A percentile compares a stretch with the other conserved stretches of the same genome.
Evolutionary conservation across 768 basidiomycete genomes (phyloP).

Genomic region (Dendrothele bispora): DNA sequence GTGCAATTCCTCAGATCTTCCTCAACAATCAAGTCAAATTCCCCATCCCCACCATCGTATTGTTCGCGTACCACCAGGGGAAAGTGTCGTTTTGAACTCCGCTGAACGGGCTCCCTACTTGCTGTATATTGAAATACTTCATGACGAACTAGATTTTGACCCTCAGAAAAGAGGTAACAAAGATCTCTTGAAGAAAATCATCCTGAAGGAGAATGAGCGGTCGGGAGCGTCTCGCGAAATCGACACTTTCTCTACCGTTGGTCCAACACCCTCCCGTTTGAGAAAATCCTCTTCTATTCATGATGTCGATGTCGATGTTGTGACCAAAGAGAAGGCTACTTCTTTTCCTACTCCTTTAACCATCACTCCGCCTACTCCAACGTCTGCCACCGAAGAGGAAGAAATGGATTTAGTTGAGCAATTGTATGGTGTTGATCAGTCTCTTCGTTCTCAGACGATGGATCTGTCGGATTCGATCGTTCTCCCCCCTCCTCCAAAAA

Average conservation of each 20-base stretch:
- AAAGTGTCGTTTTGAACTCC: constrained; percentile 96
- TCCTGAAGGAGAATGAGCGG: constrained; percentile 61
- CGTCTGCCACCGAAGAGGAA: constrained; percentile 55
- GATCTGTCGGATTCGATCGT: constrained; percentile 86
- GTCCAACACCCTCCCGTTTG: constrained; percentile 15
- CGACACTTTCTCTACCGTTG: constrained; percentile 38
- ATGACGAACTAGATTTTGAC: constrained; percentile 91
- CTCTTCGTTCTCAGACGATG: constrained; percentile 65
- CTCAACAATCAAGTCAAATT: constrained; percentile 32
- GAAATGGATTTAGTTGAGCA: constrained; percentile 98
- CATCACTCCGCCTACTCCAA: constrained; percentile 20
- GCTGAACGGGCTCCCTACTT: constrained; percentile 95
- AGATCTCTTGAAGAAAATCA: constrained; percentile 79
- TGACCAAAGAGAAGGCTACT: constrained; percentile 26
- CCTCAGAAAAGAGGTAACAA: constrained; percentile 80
- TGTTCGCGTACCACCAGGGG: constrained; percentile 95
- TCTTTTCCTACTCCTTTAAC: constrained; percentile 18
- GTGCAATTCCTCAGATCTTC: constrained; percentile 72
- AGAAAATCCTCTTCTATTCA: constrained; percentile 20
- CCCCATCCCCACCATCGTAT: constrained; percentile 87
- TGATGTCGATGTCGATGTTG: constrained; percentile 30
- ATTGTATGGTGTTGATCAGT: constrained; percentile 78
- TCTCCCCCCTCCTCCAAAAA: constrained; percentile 79
- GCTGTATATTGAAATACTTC: constrained; percentile 87
- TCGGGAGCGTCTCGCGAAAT: constrained; percentile 60